Conservation (phyloP, 2,329 filamentous ascomycete genomes). For the Podosphaera fusca region DNA sequence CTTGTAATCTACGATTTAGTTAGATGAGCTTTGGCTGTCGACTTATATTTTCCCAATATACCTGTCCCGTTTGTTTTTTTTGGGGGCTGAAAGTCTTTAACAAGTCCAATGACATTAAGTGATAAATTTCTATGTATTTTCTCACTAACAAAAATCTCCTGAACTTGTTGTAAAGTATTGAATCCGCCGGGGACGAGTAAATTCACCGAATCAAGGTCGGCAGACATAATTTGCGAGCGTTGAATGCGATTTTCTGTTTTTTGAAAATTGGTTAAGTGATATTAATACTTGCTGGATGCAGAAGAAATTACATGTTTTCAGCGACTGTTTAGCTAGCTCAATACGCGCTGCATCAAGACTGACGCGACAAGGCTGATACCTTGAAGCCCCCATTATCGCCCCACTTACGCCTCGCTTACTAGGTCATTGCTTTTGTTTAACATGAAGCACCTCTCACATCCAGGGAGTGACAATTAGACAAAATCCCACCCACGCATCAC, state of each 20-base stretch:
- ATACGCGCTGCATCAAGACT: neutral
- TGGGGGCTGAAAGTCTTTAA: constrained; percentile 38
- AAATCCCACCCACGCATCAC: neutral
- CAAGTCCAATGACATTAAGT: constrained; percentile 45
- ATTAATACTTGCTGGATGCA: too few species aligned
- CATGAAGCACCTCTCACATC: neutral
- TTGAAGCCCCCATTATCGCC: constrained; percentile 1
- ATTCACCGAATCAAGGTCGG: neutral
- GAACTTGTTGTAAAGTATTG: neutral
- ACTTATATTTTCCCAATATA: neutral
- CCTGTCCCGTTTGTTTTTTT: constrained; percentile 18
- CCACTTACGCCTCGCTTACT: constrained; percentile 1
- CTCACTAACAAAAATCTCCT: neutral
- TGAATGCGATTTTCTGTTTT: neutral
- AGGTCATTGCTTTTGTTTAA: constrained; percentile 1
- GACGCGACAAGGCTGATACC: constrained; percentile 5
- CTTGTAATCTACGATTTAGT: constrained; percentile 28
- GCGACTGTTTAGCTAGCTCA: neutral
- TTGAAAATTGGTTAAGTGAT: too few species aligned
- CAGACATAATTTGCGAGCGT: too few species aligned
- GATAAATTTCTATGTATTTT: constrained; percentile 9
- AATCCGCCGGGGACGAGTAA: neutral
- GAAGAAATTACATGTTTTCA: too few species aligned
- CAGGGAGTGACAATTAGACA: neutral
- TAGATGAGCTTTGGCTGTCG: neutral